phyloP scores from a whole-genome alignment of 140 eudicot genomes.

The Cichorium intybus region DNA sequence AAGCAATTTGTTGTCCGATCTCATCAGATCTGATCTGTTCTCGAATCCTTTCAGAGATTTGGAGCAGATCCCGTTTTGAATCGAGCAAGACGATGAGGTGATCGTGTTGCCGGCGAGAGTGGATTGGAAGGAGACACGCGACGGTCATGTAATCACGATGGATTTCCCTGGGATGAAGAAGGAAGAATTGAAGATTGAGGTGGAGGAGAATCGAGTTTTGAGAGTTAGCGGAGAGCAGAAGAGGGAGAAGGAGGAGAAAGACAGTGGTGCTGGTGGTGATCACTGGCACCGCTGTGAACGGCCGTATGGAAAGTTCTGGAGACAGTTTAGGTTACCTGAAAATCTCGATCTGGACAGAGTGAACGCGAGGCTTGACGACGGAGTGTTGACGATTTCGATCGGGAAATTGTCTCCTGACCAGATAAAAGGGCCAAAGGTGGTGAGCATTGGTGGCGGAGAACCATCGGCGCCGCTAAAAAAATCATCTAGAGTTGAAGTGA shows the following conservation, averaged over 20 bases:
- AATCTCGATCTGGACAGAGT: slow-evolving; percentile 46
- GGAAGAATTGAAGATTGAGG: slow-evolving; percentile 60
- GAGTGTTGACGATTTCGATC: slow-evolving; percentile 38
- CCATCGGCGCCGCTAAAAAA: background rate
- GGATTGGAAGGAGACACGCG: slow-evolving; percentile 59
- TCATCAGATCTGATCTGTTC: slow-evolving; percentile 10
- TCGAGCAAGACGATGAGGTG: slow-evolving; percentile 33
- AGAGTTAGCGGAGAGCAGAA: slow-evolving; percentile 45
- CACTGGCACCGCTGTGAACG: slow-evolving; percentile 49
- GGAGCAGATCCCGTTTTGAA: slow-evolving; percentile 52
- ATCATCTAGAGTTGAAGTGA: too few species aligned
- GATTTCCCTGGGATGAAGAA: slow-evolving; percentile 62
- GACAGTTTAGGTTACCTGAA: slow-evolving; percentile 47
- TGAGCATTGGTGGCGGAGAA: slow-evolving; percentile 31
- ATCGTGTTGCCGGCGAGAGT: slow-evolving; percentile 38
- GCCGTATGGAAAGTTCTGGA: slow-evolving; percentile 52
- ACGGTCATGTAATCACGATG: slow-evolving; percentile 40
- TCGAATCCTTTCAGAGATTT: slow-evolving; percentile 48
- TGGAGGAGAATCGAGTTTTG: slow-evolving; percentile 49
- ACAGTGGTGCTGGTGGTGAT: slow-evolving; percentile 25
- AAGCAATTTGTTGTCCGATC: slow-evolving; percentile 14
- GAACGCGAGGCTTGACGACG: slow-evolving; percentile 43
- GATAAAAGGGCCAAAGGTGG: slow-evolving; percentile 43
- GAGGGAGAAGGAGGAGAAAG: slow-evolving; percentile 30
- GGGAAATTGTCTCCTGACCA: slow-evolving; percentile 39